Evolutionary conservation across 192 early-diverging fungal species (phyloP).

Genomic region (Martensiomyces pterosporus): DNA sequence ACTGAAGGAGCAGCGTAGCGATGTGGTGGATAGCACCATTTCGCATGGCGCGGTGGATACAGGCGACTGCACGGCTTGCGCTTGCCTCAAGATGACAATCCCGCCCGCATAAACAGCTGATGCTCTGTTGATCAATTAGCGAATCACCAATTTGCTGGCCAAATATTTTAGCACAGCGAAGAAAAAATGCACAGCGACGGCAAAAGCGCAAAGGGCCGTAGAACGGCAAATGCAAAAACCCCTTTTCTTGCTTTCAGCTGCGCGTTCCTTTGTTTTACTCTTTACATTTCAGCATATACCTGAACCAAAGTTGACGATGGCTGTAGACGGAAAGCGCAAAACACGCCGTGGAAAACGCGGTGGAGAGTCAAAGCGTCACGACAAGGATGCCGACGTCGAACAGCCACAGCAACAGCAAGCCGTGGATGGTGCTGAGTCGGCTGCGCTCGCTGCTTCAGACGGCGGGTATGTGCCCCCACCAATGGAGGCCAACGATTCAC

Average conservation of each 20-base stretch:
- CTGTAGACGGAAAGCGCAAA: not conserved
- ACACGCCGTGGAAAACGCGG: not conserved
- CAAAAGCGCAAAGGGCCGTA: too few relatives aligned
- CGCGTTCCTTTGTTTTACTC: not conserved
- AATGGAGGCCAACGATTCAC: conserved; percentile 6
- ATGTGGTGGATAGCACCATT: too few relatives aligned
- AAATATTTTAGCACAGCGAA: too few relatives aligned
- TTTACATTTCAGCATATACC: not conserved
- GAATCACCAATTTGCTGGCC: too few relatives aligned
- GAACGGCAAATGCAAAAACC: not conserved
- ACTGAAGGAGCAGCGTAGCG: too few relatives aligned
- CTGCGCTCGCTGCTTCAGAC: not conserved
- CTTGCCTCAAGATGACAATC: too few relatives aligned
- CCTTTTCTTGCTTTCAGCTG: not conserved
- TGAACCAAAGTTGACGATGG: not conserved
- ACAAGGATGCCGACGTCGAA: not conserved
- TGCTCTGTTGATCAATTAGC: too few relatives aligned
- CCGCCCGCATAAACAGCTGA: too few relatives aligned
- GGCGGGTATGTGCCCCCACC: conserved; percentile 13
- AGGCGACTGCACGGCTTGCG: too few relatives aligned
- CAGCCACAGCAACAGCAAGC: not conserved
- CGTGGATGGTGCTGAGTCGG: not conserved
- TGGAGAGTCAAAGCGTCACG: not conserved
- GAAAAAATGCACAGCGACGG: too few relatives aligned
- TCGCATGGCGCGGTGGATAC: too few relatives aligned